These are phyloP conservation scores for Didymella exigua DNA, from an alignment of 2,329 filamentous ascomycete genomes.

Conservation along the genomic window DNA sequence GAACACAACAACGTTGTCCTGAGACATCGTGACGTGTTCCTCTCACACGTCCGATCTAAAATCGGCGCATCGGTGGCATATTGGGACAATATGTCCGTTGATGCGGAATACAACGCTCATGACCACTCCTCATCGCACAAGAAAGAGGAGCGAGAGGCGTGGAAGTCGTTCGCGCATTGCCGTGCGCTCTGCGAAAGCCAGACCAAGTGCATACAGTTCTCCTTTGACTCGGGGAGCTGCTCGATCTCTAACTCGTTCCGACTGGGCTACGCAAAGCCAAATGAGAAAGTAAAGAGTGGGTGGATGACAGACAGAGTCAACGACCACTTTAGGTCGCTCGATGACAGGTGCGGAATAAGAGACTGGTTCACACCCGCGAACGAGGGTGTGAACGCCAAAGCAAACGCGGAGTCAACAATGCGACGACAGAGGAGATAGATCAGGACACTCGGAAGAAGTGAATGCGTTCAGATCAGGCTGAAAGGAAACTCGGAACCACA, in stretches of 20 bases:
- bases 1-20: slow-evolving; percentile 39
- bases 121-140: slow-evolving; percentile 32
- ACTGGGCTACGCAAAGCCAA: slow-evolving; percentile 40
- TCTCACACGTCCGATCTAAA: slow-evolving; percentile 40
- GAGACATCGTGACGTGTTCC: slow-evolving; percentile 48
- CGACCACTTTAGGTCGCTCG: slow-evolving; percentile 38
- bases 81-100: slow-evolving; percentile 48
- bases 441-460: not conserved
- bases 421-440: slow-evolving; percentile 17
- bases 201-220: slow-evolving; percentile 43
- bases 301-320: slow-evolving; percentile 48
- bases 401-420: slow-evolving; percentile 21
- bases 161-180: slow-evolving; percentile 46
- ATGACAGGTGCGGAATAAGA: slow-evolving; percentile 38
- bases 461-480: not conserved
- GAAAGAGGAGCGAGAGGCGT: slow-evolving; percentile 39
- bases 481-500: not conserved
- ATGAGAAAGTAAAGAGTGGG: slow-evolving; percentile 35
- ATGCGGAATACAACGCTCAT: slow-evolving; percentile 45
- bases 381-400: slow-evolving; percentile 17
- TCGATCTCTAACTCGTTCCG: slow-evolving; percentile 37
- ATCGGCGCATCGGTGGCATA: slow-evolving; percentile 27
- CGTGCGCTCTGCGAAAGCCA: slow-evolving; percentile 42
- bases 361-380: slow-evolving; percentile 44
- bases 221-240: slow-evolving; percentile 42